phyloP scores from a whole-genome alignment of 2,329 filamentous ascomycete genomes.

The Domatiomyces globalis region DNA sequence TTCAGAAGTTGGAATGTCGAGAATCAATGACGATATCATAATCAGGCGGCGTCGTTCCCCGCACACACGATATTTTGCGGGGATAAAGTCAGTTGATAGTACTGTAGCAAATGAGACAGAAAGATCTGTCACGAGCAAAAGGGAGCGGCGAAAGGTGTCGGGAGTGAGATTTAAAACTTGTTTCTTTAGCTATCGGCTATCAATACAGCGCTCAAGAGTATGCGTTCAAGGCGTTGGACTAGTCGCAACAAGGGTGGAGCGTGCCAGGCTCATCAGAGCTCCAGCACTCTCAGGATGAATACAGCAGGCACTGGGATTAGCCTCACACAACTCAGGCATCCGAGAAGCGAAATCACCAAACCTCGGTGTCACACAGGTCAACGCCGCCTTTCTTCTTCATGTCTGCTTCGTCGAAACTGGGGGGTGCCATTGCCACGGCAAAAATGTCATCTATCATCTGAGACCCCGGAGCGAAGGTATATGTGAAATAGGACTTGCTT shows the following conservation, averaged over 20 bases:
- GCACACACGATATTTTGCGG: neutral
- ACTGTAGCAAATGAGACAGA: neutral
- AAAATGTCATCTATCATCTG: neutral
- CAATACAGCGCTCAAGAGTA: too few relatives aligned
- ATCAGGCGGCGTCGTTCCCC: neutral
- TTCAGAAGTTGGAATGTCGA: neutral
- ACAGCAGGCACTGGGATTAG: too few relatives aligned
- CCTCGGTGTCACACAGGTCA: too few relatives aligned
- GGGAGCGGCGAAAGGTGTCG: too few relatives aligned
- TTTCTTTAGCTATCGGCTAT: too few relatives aligned
- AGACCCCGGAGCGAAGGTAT: neutral
- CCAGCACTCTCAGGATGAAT: too few relatives aligned
- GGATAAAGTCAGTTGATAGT: neutral
- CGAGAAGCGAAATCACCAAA: too few relatives aligned
- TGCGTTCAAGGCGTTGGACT: too few relatives aligned
- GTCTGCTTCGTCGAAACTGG: neutral
- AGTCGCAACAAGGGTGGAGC: too few relatives aligned
- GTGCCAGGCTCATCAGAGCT: too few relatives aligned
- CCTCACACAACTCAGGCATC: too few relatives aligned
- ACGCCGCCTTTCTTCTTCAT: neutral
- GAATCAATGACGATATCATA: neutral
- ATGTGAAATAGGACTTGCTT: neutral
- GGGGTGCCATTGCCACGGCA: neutral
- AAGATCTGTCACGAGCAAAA: neutral
- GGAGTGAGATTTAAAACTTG: too few relatives aligned